These are phyloP conservation scores for Calvatia gigantea DNA, from an alignment of 768 basidiomycete genomes.

Conservation along the genomic window DNA sequence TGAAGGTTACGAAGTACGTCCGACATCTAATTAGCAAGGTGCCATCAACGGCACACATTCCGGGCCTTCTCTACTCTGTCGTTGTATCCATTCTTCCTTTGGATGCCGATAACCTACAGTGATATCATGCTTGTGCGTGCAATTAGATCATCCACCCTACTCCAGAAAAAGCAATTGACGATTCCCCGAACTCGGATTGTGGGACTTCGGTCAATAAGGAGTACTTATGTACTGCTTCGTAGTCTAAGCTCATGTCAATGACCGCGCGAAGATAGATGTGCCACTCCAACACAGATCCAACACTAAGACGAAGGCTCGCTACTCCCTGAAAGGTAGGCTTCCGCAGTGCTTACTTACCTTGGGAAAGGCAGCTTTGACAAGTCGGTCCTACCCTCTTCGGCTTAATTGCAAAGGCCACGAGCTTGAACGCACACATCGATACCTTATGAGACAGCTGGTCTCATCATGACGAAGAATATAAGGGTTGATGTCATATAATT, in stretches of 20 bases:
- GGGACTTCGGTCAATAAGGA: no score
- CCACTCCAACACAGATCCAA: no score
- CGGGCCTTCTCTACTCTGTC: neutral
- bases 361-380: no score
- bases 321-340: no score
- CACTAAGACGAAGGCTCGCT: no score
- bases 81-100: neutral
- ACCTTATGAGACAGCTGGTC: neutral
- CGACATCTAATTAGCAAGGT: neutral
- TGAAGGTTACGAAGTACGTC: neutral
- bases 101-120: neutral
- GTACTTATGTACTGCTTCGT: no score
- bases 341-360: no score
- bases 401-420: neutral
- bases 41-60: neutral
- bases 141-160: neutral
- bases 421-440: neutral
- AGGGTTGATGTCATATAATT: neutral
- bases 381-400: neutral
- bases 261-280: no score
- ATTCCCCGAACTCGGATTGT: no score
- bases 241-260: no score
- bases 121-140: neutral
- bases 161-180: neutral
- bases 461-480: neutral